Evolutionary conservation across 192 early-diverging fungal species (phyloP).

Genomic region (Linnemannia schmuckeri): DNA sequence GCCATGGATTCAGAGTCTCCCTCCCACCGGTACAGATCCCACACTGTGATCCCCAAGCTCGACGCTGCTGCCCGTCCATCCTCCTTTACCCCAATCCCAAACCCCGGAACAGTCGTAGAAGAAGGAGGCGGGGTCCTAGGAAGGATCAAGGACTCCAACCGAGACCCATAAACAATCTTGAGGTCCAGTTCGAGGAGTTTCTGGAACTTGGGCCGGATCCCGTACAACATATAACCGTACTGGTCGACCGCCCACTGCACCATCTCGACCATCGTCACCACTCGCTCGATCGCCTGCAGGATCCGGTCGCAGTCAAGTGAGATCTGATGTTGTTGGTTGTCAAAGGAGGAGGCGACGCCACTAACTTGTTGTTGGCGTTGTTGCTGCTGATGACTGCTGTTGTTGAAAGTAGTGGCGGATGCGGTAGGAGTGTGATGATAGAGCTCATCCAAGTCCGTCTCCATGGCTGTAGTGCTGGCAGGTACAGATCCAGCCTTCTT

Average conservation of each 20-base stretch:
- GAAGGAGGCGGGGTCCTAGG: neutral
- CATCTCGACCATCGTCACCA: conserved; percentile 22
- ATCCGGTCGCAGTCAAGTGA: conserved; percentile 25
- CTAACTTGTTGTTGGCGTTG: neutral
- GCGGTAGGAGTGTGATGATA: neutral
- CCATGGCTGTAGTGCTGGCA: neutral
- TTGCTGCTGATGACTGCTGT: neutral
- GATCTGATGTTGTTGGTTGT: neutral
- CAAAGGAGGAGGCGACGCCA: neutral
- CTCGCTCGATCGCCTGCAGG: conserved; percentile 28
- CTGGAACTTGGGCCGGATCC: conserved; percentile 59
- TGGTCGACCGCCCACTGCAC: conserved; percentile 70
- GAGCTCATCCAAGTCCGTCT: neutral
- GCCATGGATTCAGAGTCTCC: neutral
- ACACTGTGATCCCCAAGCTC: conserved; percentile 23
- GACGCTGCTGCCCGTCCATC: neutral
- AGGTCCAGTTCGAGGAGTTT: conserved; percentile 63
- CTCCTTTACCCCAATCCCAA: neutral
- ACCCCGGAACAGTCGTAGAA: neutral
- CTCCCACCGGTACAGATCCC: conserved; percentile 23
- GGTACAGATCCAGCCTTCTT: neutral
- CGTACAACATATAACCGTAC: conserved; percentile 63
- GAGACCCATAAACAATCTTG: conserved; percentile 38
- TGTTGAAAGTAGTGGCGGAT: neutral
- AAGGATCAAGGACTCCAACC: conserved; percentile 9